Base-by-base conservation (phyloP, 306 rosid genomes). In the Hippophae rhamnoides region DNA sequence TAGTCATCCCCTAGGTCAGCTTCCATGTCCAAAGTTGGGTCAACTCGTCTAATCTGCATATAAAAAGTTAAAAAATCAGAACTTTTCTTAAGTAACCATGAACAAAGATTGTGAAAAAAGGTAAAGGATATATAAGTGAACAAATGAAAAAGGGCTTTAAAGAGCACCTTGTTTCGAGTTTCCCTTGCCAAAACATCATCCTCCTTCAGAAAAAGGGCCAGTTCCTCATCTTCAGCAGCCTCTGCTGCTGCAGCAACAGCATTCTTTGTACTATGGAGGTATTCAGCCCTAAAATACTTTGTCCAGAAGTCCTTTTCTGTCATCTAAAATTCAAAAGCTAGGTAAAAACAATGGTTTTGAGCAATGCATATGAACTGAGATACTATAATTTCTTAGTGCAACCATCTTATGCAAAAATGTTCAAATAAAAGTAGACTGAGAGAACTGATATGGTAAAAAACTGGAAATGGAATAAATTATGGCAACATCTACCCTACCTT, bases 161-260 rank as follows among this genome's bases (percentile, higher is more conserved):
- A 52, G 40, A 52, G 57, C 62, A 90, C 99, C 99, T 92, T 92
- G 75, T 56, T 68, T 62, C 88, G 87, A 63, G 90, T 77, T 80
- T 88, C 96, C 47, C 56, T 65, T 69, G 94, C 99, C 78, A 92
- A 80, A 79, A 85, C 80, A 60, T 85, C 95, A 8, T 92, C 99
- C 26, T 85, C 92, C 81, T 83, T 88, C 67, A 92, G 67, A 72
- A 92, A 92, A 58, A 88, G 81, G 71, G 90, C 95, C 49, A 88
- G 95, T 67, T 92, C 96, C 78, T 88, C 99, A 47, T 92, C 99
- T 81, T 92, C 99, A 61, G 96, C 99, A 76, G 96, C 99, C 80
- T 92, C 96, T 38, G 99, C 99, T 49, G 93, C 96, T 41, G 94
- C 96, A 46, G 96, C 87, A 63, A 78, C 69, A 58, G 78, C 70